These are phyloP conservation scores for Ascochyta pisi DNA, from an alignment of 2,329 filamentous ascomycete genomes.

Conservation along the genomic window DNA sequence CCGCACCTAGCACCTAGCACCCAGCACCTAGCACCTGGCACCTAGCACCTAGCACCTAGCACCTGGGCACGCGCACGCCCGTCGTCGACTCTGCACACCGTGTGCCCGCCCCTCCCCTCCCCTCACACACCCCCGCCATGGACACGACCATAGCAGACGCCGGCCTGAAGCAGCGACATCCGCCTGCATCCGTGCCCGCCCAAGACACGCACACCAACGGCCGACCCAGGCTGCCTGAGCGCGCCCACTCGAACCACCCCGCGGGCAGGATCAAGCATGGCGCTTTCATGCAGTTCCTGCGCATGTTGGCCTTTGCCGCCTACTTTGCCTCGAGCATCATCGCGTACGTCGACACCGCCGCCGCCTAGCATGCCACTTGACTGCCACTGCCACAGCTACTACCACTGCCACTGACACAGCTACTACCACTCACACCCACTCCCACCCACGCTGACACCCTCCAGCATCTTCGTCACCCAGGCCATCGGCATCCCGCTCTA, in stretches of 20 bases:
- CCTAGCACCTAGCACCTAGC: not conserved
- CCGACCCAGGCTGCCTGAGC: slow-evolving; percentile 18
- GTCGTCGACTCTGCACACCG: slow-evolving; percentile 3
- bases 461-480: slow-evolving; percentile 68
- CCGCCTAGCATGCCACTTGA: slow-evolving; percentile 6
- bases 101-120: not conserved
- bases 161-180: slow-evolving; percentile 43
- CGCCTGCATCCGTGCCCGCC: slow-evolving; percentile 33
- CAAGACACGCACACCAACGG: slow-evolving; percentile 23
- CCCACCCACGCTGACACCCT: slow-evolving; percentile 29
- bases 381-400: no score
- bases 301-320: slow-evolving; percentile 53
- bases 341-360: slow-evolving; percentile 39
- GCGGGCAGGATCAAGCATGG: slow-evolving; percentile 53
- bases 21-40: not conserved
- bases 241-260: slow-evolving; percentile 36
- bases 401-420: slow-evolving; percentile 8
- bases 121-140: not conserved
- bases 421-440: no score
- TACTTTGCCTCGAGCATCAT: slow-evolving; percentile 56
- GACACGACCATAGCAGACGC: slow-evolving; percentile 36
- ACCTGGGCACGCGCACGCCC: slow-evolving; percentile 19
- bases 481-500: slow-evolving; percentile 77
- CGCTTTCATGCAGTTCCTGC: slow-evolving; percentile 50
- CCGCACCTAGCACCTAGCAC: not conserved